Conservation (phyloP, 2,329 filamentous ascomycete genomes). For the Cercospora sp. region DNA sequence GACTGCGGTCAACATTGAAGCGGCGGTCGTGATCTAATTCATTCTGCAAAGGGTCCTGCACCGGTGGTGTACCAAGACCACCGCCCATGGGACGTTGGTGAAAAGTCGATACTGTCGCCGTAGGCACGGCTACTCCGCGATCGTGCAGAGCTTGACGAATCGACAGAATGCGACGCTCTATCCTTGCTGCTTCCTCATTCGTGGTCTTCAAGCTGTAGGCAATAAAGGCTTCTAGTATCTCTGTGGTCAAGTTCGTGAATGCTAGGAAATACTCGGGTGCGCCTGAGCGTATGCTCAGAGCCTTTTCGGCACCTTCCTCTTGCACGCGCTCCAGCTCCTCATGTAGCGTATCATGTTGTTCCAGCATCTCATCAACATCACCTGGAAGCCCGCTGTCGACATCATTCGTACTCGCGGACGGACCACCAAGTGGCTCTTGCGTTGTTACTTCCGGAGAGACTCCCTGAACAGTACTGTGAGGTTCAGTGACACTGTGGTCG, state of each 20-base stretch:
- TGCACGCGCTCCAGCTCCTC: background rate
- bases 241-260: background rate
- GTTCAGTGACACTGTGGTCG: no score
- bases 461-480: no score
- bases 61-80: background rate
- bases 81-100: background rate
- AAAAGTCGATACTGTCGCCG: background rate
- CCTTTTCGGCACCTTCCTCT: background rate
- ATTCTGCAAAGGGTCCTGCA: no score
- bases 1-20: no score
- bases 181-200: background rate
- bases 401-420: background rate
- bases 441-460: no score
- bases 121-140: background rate
- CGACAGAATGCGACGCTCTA: background rate
- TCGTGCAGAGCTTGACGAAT: background rate
- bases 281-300: background rate
- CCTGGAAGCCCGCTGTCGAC: background rate
- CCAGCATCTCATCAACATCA: background rate
- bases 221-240: background rate
- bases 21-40: no score
- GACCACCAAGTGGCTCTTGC: background rate
- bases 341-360: background rate
- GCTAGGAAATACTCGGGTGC: background rate
- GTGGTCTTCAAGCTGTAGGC: background rate